These are phyloP conservation scores for Penicillium expansum DNA, from an alignment of 2,329 filamentous ascomycete species.

Conservation along the genomic window DNA sequence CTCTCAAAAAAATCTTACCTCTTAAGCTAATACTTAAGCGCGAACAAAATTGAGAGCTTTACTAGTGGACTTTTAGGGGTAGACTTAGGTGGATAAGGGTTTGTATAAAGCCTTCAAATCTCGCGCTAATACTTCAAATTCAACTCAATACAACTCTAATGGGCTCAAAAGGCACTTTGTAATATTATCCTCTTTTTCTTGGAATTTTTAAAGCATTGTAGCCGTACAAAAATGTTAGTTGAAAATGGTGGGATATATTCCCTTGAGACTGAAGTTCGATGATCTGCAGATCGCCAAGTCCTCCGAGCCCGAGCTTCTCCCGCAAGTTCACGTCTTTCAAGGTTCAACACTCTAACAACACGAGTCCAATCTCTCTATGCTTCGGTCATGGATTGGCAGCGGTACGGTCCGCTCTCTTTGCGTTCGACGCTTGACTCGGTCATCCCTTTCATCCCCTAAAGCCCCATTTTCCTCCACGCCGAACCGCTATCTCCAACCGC, in stretches of 20 bases:
- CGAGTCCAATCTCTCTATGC: conserved; percentile 28
- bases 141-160: not conserved
- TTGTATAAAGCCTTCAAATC: not conserved
- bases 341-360: not conserved
- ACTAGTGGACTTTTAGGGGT: not conserved
- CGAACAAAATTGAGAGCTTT: not conserved
- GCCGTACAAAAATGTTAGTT: not conserved
- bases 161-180: not conserved
- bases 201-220: not conserved
- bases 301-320: not conserved
- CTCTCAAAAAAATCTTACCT: not conserved
- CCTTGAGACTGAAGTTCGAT: not conserved
- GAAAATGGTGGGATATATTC: not conserved
- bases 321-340: conserved; percentile 1
- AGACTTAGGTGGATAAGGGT: not conserved
- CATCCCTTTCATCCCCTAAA: conserved; percentile 7
- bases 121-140: not conserved
- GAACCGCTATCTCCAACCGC: conserved; percentile 22
- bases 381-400: conserved; percentile 34
- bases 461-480: conserved; percentile 13
- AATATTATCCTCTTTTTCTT: not conserved
- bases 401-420: conserved; percentile 30
- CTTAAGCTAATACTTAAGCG: not conserved
- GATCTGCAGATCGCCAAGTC: conserved; percentile 19
- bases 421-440: conserved; percentile 12